Percentiles rank a stretch among this genome's conserved stretches.
These are phyloP conservation scores for Gonium pectorale DNA, from an alignment of 139 green algal genomes.

Conservation along the genomic window DNA sequence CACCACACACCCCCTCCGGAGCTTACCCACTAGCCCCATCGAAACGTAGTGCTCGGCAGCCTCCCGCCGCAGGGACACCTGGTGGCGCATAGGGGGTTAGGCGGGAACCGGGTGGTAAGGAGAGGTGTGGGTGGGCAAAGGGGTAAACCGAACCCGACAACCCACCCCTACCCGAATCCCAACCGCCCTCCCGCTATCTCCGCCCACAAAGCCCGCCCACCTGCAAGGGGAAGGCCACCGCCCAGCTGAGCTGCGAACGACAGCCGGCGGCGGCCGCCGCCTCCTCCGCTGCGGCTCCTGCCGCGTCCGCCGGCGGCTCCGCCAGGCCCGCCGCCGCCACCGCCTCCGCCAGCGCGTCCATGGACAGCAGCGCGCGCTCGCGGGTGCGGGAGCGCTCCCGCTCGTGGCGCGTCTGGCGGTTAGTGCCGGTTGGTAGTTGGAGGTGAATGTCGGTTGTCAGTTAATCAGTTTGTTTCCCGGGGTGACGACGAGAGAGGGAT, in stretches of 20 bases:
- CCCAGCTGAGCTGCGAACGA: slow-evolving; percentile 66
- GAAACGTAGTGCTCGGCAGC: slow-evolving; percentile 85
- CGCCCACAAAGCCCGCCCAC: background rate
- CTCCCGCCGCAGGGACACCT: slow-evolving; percentile 79
- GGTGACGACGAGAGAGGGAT: no score
- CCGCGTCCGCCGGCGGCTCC: background rate
- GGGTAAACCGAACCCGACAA: background rate
- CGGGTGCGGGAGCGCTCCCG: slow-evolving; percentile 77
- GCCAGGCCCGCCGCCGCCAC: background rate
- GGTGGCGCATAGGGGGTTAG: no score
- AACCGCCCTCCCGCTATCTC: background rate
- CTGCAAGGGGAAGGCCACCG: slow-evolving; percentile 68
- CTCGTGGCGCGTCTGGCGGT: slow-evolving; percentile 76
- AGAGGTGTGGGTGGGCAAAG: background rate
- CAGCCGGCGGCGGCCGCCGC: slow-evolving; percentile 12
- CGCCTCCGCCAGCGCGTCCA: slow-evolving; percentile 76
- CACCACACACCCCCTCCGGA: background rate
- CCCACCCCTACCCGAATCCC: background rate
- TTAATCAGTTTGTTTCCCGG: no score
- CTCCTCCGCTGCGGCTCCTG: background rate
- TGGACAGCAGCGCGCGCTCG: slow-evolving; percentile 78
- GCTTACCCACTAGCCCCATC: slow-evolving; percentile 84
- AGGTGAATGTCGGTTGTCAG: no score
- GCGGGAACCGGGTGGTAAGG: no score
- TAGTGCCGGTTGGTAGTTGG: no score